A percentile compares a stretch with the other conserved stretches of the same genome.
Conservation (phyloP, 495 filamentous ascomycete genomes). For the Podospora anserina region DNA sequence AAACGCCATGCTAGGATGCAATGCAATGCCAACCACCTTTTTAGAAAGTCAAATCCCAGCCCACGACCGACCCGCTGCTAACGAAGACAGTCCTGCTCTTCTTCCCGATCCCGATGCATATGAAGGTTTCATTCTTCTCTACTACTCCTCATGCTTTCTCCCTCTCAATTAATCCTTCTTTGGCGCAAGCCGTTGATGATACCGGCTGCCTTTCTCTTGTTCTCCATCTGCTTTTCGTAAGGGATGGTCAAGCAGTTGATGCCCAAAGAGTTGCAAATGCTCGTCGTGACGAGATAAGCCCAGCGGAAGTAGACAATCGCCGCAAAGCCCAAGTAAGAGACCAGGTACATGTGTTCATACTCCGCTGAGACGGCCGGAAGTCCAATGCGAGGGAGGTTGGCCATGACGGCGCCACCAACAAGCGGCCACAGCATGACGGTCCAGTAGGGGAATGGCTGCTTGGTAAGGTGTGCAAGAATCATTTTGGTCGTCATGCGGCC, state of each 20-base stretch:
- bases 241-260: constrained; percentile 95
- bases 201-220: constrained; percentile 33
- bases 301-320: constrained; percentile 82
- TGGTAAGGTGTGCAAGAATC: constrained; percentile 90
- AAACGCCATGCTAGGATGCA: constrained; percentile 6
- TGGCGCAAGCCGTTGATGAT: constrained; percentile 12
- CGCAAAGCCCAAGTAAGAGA: constrained; percentile 77
- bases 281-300: constrained; percentile 85
- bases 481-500: constrained; percentile 99
- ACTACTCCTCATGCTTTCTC: neutral
- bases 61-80: neutral
- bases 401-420: constrained; percentile 76
- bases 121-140: constrained; percentile 8
- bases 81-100: neutral
- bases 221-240: constrained; percentile 51
- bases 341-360: constrained; percentile 75
- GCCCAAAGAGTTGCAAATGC: constrained; percentile 85
- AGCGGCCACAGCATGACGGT: constrained; percentile 85
- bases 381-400: constrained; percentile 77
- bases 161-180: constrained; percentile 1
- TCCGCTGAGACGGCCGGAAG: constrained; percentile 57
- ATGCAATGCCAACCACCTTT: constrained; percentile 1
- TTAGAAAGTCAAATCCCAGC: neutral
- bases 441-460: constrained; percentile 95
- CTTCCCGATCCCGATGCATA: neutral